Evolutionary conservation across 2,329 filamentous ascomycete species (phyloP), one percentile per base, ranked within the genome.

Genomic region (Neoascochyta sp.): DNA sequence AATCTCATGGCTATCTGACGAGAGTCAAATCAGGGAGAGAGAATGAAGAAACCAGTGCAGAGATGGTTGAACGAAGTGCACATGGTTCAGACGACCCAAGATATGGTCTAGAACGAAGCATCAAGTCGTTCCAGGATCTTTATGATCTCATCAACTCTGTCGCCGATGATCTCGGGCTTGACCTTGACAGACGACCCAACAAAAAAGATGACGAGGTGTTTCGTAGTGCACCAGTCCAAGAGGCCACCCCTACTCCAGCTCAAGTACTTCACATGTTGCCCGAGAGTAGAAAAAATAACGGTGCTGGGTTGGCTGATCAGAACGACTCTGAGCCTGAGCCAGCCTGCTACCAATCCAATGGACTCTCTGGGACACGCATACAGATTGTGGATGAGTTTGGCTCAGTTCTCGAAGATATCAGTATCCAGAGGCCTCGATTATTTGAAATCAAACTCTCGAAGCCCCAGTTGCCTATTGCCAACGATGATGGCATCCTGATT

Each of bases 111-210:
- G 33, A 32, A 18, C 36, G 47, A 9, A 39, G 39, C 15, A 47
- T 57, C 16, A 57, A 47, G 16, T 58, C 60, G 8, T 32, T 63
- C 4, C 47, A 56, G 5, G 56, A 65, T 9, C 38, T 67, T 3
- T 39, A 66, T 5, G 44, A 59, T 11, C 30, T 65, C 19, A 47
- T 67, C 24, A 52, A 63, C 15, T 57, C 56, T 28, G 54, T 55
- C 9, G 60, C 59, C 9, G 54, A 61, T 38, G 51, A 61, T 24
- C 44, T 62, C n/a, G 57, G 57, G 13, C 27, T 59, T 7, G 55
- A 62, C 42, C 48, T 59, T 13, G 45, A 54, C 7, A 36, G 34
- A 8, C 37, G 26, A 12, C 52, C 52, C 10, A 48, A 31, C 7
- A 22, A 32, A 7, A 22, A 41, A 11, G 54, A 60, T 17, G 52